Percentiles rank a stretch among this genome's conserved stretches.
Conservation (phyloP, 805 yeast genomes). For the Lachancea dasiensis region DNA sequence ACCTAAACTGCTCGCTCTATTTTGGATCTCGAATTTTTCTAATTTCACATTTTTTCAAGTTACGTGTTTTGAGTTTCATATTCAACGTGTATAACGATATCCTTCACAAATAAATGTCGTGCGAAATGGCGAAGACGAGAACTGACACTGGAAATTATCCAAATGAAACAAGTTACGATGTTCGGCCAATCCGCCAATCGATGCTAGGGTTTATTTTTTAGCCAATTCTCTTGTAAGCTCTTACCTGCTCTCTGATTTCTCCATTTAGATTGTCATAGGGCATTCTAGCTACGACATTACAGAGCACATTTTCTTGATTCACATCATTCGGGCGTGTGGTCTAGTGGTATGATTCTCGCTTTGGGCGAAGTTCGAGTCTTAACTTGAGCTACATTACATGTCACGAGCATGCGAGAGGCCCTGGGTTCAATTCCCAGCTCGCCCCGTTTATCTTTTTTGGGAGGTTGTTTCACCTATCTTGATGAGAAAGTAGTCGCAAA, state of each 20-base stretch:
- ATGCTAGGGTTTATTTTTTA: background rate
- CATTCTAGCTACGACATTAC: background rate
- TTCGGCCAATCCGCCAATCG: background rate
- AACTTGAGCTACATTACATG: slow-evolving; percentile 10
- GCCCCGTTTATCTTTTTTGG: slow-evolving; percentile 21
- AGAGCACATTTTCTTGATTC: background rate
- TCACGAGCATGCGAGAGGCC: slow-evolving; percentile 44
- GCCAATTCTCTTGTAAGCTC: background rate
- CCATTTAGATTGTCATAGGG: background rate
- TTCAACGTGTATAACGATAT: too few relatives aligned
- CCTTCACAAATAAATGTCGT: too few relatives aligned
- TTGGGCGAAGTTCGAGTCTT: slow-evolving; percentile 33
- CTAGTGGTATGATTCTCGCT: slow-evolving; percentile 54
- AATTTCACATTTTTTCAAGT: background rate
- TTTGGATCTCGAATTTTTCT: background rate
- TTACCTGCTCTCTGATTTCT: background rate
- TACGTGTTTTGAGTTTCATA: too few relatives aligned
- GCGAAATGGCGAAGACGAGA: too few relatives aligned
- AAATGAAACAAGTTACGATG: background rate
- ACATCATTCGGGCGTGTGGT: slow-evolving; percentile 37
- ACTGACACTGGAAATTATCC: too few relatives aligned
- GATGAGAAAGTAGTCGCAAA: slow-evolving; percentile 8
- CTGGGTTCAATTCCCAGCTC: slow-evolving; percentile 52
- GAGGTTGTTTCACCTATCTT: background rate
- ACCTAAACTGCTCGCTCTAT: background rate